Percentiles rank a stretch among this genome's conserved stretches.
phyloP scores from a whole-genome alignment of 805 yeast genomes.

The Metschnikowia colocasiae region DNA sequence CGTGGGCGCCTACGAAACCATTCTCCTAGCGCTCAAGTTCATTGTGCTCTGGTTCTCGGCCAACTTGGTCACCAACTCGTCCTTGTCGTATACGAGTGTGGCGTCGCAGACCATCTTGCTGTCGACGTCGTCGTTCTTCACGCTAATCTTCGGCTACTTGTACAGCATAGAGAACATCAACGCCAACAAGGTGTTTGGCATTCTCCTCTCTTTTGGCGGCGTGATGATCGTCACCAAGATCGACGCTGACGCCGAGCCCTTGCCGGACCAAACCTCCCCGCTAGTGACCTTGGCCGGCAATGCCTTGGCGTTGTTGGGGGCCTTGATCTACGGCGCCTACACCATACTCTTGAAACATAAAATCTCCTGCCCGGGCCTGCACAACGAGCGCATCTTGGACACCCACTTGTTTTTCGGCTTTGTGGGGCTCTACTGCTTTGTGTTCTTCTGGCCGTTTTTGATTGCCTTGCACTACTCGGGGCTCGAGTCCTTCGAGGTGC shows the following conservation, averaged over 20 bases:
- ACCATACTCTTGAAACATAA: conserved; percentile 76
- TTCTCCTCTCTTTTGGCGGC: conserved; percentile 70
- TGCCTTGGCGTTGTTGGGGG: conserved; percentile 74
- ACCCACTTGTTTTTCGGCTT: conserved; percentile 91
- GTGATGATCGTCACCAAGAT: conserved; percentile 73
- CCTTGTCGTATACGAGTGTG: conserved; percentile 83
- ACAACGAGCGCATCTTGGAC: conserved; percentile 70
- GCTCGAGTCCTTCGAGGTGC: conserved; percentile 70
- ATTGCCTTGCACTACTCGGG: conserved; percentile 59
- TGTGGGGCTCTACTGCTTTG: conserved; percentile 79
- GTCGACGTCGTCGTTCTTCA: conserved; percentile 90
- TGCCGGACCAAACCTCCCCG: conserved; percentile 12
- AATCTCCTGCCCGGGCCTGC: conserved; percentile 42
- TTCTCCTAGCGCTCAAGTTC: conserved; percentile 72
- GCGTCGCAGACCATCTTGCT: conserved; percentile 92
- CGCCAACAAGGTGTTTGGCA: conserved; percentile 61
- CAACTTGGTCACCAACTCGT: conserved; percentile 79
- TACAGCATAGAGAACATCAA: conserved; percentile 69
- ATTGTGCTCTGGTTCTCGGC: conserved; percentile 88
- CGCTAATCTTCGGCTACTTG: conserved; percentile 74
- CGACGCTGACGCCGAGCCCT: conserved; percentile 35
- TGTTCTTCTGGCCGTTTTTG: conserved; percentile 80
- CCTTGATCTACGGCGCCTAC: conserved; percentile 86
- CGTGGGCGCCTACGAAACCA: conserved; percentile 54
- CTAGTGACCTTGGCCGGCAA: conserved; percentile 59